Evolutionary conservation across 768 basidiomycete genomes (phyloP).

Genomic region (Amyloporia xantha): DNA sequence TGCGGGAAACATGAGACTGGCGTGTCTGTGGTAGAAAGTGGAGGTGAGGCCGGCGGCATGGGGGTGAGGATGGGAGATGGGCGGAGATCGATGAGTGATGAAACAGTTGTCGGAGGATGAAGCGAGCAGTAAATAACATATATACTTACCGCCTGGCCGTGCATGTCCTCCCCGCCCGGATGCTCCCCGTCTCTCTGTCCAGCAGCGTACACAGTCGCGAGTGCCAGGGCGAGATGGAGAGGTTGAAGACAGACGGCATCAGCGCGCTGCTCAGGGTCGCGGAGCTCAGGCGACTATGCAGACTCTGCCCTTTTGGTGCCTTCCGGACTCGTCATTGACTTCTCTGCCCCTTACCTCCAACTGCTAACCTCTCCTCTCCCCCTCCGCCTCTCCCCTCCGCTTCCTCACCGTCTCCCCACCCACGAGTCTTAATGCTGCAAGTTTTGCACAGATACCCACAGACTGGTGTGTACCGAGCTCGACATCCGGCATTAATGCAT

Average conservation of each 20-base stretch:
- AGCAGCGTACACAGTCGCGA: not conserved
- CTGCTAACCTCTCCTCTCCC: not conserved
- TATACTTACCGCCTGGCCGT: not conserved
- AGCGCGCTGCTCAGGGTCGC: not conserved
- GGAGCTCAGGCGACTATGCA: not conserved
- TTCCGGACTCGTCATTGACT: not conserved
- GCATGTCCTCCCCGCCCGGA: no score
- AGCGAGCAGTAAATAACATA: not conserved
- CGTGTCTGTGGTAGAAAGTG: not conserved
- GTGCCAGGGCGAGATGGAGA: not conserved
- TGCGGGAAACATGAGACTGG: not conserved
- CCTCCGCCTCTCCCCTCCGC: not conserved
- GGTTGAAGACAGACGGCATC: not conserved
- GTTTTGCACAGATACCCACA: not conserved
- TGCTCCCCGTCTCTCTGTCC: not conserved
- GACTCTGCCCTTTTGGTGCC: not conserved
- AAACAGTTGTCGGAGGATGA: not conserved
- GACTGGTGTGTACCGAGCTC: not conserved
- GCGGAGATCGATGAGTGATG: not conserved
- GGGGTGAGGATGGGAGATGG: not conserved
- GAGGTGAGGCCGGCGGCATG: not conserved
- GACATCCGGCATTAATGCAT: not conserved
- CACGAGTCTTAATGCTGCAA: not conserved
- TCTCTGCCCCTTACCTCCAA: not conserved
- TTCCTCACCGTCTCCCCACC: not conserved